phyloP scores from a whole-genome alignment of 2,329 filamentous ascomycete genomes.

The Diaporthe nobilis region DNA sequence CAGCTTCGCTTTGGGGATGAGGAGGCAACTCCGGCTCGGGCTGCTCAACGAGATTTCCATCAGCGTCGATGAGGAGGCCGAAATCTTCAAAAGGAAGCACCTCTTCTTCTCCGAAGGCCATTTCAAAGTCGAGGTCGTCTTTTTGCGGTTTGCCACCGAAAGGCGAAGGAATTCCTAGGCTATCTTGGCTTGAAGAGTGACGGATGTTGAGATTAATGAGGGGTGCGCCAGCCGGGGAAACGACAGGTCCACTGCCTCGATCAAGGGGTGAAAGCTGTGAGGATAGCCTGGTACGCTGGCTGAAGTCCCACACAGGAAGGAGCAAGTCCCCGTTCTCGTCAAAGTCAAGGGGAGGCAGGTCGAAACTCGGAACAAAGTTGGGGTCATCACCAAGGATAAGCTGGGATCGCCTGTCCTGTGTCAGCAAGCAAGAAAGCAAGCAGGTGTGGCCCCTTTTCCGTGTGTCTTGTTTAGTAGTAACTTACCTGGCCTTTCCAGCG shows the following conservation, averaged over 20 bases:
- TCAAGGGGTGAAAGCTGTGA: constrained; percentile 63
- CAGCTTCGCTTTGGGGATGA: constrained; percentile 48
- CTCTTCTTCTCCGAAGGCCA: constrained; percentile 56
- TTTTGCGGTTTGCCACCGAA: constrained; percentile 44
- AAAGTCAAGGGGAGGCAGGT: constrained; percentile 71
- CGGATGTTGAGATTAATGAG: constrained; percentile 42
- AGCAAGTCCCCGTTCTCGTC: constrained; percentile 53
- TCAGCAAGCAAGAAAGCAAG: constrained; percentile 37
- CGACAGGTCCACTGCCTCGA: constrained; percentile 49
- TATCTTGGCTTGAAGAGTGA: constrained; percentile 43
- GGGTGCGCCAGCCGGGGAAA: constrained; percentile 47
- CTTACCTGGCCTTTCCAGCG: constrained; percentile 80
- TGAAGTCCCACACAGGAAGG: constrained; percentile 48
- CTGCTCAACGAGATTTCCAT: constrained; percentile 66
- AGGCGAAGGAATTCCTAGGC: constrained; percentile 40
- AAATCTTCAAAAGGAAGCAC: constrained; percentile 56
- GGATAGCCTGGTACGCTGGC: constrained; percentile 55
- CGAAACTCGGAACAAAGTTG: constrained; percentile 78
- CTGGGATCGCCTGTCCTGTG: constrained; percentile 73
- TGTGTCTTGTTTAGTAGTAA: constrained; percentile 26
- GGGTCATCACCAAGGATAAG: constrained; percentile 88
- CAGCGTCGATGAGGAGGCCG: constrained; percentile 64
- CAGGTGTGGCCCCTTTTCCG: no score
- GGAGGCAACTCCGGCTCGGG: constrained; percentile 61
- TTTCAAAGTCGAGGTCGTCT: constrained; percentile 46